Evolutionary conservation across 2,329 filamentous ascomycete species (phyloP).

Genomic region (Exophiala sp.): DNA sequence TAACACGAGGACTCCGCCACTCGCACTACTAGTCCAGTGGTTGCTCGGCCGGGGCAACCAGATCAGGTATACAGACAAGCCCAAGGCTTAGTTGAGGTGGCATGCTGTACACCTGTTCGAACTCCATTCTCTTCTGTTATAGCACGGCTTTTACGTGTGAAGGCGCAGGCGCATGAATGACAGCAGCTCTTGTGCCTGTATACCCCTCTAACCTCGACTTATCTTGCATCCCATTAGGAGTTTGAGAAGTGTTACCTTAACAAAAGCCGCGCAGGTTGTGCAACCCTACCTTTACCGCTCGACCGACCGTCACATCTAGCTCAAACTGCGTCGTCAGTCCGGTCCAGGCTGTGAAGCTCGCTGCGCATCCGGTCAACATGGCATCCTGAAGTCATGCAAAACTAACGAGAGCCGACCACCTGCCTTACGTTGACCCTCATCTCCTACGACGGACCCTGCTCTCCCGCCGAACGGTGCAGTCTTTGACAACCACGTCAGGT

Average conservation of each 20-base stretch:
- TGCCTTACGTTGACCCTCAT: slow-evolving; percentile 1
- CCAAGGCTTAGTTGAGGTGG: background rate
- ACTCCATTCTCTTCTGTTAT: too few relatives aligned
- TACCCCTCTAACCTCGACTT: too few relatives aligned
- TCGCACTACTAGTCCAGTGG: background rate
- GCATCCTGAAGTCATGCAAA: slow-evolving; percentile 7
- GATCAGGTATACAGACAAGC: background rate
- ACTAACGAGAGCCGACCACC: slow-evolving; percentile 2
- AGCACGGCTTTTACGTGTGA: too few relatives aligned
- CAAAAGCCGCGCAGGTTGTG: background rate
- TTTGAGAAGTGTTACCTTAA: background rate
- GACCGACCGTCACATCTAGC: background rate
- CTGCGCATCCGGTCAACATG: slow-evolving; percentile 8
- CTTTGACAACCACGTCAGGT: slow-evolving; percentile 1
- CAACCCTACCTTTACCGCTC: background rate
- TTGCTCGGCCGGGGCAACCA: background rate
- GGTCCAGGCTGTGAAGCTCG: slow-evolving; percentile 4
- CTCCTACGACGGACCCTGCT: background rate
- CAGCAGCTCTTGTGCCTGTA: too few relatives aligned
- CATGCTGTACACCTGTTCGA: too few relatives aligned
- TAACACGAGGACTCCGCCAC: too few relatives aligned
- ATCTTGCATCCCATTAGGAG: too few relatives aligned
- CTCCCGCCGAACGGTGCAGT: background rate
- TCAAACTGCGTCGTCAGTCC: background rate
- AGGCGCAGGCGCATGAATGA: too few relatives aligned